Conservation (phyloP, 2,329 filamentous ascomycete species). For the Verticillium nubilum region DNA sequence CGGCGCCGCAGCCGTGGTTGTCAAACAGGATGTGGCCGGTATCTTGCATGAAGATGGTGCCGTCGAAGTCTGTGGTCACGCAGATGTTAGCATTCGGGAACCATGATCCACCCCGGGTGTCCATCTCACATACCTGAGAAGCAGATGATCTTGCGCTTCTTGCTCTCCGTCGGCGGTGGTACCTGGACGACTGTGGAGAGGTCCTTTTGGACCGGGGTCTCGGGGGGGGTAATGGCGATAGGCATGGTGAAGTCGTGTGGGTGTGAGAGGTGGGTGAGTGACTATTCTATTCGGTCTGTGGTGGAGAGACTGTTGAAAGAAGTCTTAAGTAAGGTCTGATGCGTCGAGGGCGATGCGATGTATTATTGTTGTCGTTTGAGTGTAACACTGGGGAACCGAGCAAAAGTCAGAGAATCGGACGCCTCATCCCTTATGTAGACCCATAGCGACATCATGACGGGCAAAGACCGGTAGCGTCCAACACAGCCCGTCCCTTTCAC, state of each 20-base stretch:
- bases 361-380: background rate
- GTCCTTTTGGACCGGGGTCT: conserved; percentile 20
- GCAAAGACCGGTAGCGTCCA: background rate
- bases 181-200: conserved; percentile 11
- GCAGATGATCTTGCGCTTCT: conserved; percentile 51
- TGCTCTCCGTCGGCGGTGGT: conserved; percentile 23
- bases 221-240: conserved; percentile 27
- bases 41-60: conserved; percentile 68
- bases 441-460: background rate
- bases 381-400: background rate
- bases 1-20: conserved; percentile 55
- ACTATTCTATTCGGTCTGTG: background rate
- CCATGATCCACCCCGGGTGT: background rate
- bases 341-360: background rate
- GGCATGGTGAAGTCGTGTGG: conserved; percentile 23
- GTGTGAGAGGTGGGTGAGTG: background rate
- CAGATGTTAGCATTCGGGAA: background rate
- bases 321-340: conserved; percentile 1
- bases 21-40: conserved; percentile 66
- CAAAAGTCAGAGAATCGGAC: background rate
- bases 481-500: background rate
- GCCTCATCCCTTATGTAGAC: background rate
- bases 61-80: conserved; percentile 56
- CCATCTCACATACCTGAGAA: conserved; percentile 42
- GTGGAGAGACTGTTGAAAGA: background rate